Conservation (phyloP, 2,329 filamentous ascomycete species). For the Mollisiaceae sp. region DNA sequence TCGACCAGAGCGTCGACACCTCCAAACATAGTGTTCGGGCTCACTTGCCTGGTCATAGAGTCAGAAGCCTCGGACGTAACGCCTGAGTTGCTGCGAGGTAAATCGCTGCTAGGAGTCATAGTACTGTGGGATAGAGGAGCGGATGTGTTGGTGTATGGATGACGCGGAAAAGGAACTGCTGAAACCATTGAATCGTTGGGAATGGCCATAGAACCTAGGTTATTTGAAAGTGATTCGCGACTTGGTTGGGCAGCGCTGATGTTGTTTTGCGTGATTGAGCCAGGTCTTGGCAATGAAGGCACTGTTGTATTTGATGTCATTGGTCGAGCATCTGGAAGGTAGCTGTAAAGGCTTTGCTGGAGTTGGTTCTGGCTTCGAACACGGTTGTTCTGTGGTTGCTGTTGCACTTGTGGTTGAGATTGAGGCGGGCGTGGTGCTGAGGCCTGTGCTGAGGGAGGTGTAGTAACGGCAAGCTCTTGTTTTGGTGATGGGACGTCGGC, state of each 20-base stretch:
- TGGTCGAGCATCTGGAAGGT: constrained; percentile 27
- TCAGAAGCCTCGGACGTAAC: constrained; percentile 27
- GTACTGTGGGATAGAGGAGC: constrained; percentile 20
- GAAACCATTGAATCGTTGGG: constrained; percentile 28
- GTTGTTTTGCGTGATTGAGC: constrained; percentile 15
- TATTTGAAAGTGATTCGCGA: neutral
- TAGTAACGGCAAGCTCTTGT: constrained; percentile 38
- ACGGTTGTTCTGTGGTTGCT: constrained; percentile 15
- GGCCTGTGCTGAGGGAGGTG: constrained; percentile 32
- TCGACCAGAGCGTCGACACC: constrained; percentile 66
- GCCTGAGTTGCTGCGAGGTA: constrained; percentile 29
- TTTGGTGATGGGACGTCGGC: constrained; percentile 43
- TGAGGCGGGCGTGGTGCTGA: constrained; percentile 30
- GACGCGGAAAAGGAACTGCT: constrained; percentile 29
- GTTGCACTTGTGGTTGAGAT: constrained; percentile 12
- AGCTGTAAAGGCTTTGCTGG: constrained; percentile 40
- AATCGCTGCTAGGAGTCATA: constrained; percentile 23
- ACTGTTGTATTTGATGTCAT: constrained; percentile 9
- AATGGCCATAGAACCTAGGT: constrained; percentile 27
- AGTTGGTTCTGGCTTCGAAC: constrained; percentile 34
- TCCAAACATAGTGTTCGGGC: constrained; percentile 59
- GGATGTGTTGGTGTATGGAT: constrained; percentile 26
- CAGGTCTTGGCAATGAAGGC: constrained; percentile 1
- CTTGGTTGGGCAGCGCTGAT: constrained; percentile 4
- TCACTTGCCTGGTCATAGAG: constrained; percentile 43